Evolutionary conservation across 768 basidiomycete genomes (phyloP).

Genomic region (Leccinum broughii): DNA sequence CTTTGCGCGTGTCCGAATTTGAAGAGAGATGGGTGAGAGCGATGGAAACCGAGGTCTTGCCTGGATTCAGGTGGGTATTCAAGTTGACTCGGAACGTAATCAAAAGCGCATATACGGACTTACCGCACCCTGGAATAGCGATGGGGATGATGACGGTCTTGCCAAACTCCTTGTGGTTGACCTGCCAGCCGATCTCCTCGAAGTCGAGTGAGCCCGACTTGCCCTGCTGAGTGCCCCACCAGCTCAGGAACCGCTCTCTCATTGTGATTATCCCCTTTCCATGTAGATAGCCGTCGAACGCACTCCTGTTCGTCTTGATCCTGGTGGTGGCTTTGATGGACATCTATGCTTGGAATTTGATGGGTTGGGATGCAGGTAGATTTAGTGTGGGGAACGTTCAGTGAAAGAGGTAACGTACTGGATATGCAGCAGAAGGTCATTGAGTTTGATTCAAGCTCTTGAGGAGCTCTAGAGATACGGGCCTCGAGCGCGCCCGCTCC

Average conservation of each 20-base stretch:
- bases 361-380: no score
- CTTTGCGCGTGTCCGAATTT: slow-evolving; percentile 91
- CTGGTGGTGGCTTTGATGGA: no score
- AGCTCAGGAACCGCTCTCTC: slow-evolving; percentile 74
- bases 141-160: slow-evolving; percentile 88
- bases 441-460: no score
- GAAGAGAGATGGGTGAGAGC: slow-evolving; percentile 74
- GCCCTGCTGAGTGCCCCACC: slow-evolving; percentile 55
- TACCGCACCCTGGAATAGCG: slow-evolving; percentile 92
- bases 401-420: no score
- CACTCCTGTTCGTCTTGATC: slow-evolving; percentile 57
- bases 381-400: no score
- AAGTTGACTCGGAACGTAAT: neutral
- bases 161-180: slow-evolving; percentile 38
- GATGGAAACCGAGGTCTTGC: slow-evolving; percentile 84
- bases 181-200: slow-evolving; percentile 12
- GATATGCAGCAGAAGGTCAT: no score
- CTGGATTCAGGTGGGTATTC: slow-evolving; percentile 37
- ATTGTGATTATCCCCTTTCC: slow-evolving; percentile 86
- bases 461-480: no score
- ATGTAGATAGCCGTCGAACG: slow-evolving; percentile 64
- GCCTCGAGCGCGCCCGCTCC: no score
- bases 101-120: slow-evolving; percentile 25
- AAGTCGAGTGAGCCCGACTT: slow-evolving; percentile 33
- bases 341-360: no score